Conservation (phyloP, 2,329 filamentous ascomycete species). For the Neofusicoccum ribis region DNA sequence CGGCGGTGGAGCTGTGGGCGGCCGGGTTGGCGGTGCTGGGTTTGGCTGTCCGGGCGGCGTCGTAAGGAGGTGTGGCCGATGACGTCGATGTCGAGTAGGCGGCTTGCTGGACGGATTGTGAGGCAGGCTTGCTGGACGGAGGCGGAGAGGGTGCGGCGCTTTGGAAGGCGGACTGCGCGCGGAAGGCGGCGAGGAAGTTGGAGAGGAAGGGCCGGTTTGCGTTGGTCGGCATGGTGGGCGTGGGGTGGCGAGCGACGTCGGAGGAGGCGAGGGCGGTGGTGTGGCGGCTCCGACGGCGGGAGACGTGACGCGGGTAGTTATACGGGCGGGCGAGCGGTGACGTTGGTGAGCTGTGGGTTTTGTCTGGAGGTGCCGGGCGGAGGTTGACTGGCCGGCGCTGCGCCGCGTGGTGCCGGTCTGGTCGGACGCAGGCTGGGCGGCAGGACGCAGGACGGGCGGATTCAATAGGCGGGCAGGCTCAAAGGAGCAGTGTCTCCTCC, state of each 20-base stretch:
- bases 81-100: slow-evolving; percentile 33
- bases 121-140: slow-evolving; percentile 36
- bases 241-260: slow-evolving; percentile 1
- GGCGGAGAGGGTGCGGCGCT: slow-evolving; percentile 51
- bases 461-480: background rate
- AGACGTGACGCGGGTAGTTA: background rate
- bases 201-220: slow-evolving; percentile 67
- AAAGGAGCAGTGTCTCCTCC: background rate
- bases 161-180: slow-evolving; percentile 61
- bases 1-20: slow-evolving; percentile 16
- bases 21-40: background rate
- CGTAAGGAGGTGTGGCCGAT: slow-evolving; percentile 32
- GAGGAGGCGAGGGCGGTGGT: background rate
- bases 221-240: slow-evolving; percentile 15
- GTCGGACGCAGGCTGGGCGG: background rate
- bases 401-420: background rate
- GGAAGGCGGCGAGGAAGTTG: slow-evolving; percentile 67
- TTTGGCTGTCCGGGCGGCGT: slow-evolving; percentile 27
- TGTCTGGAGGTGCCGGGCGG: background rate
- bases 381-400: background rate
- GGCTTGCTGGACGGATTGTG: slow-evolving; percentile 39
- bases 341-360: background rate
- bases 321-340: background rate
- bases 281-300: background rate
- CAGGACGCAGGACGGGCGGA: background rate